Conservation (phyloP, 176 grass and related monocot genomes). For the Eleusine coracana region DNA sequence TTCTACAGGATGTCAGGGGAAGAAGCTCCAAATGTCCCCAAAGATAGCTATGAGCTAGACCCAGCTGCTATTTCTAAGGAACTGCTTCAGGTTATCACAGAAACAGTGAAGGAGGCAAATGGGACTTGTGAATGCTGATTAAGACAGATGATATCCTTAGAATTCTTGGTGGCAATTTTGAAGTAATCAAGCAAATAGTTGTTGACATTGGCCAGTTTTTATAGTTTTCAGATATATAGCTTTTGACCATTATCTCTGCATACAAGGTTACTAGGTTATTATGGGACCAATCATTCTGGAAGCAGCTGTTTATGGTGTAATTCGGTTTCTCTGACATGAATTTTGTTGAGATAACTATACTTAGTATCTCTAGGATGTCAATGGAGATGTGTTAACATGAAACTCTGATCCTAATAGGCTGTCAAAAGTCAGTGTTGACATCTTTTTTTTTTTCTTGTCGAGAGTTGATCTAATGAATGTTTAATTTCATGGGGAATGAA, state of each 20-base stretch:
- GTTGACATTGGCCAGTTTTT: constrained; percentile 29
- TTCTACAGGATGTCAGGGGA: constrained; percentile 61
- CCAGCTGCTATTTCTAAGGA: constrained; percentile 68
- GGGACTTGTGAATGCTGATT: constrained; percentile 37
- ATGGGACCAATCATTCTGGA: constrained; percentile 34
- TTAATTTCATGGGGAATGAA: constrained; percentile 10
- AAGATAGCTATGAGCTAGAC: constrained; percentile 68
- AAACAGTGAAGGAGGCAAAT: constrained; percentile 21
- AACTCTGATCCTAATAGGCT: constrained; percentile 12
- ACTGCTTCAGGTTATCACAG: constrained; percentile 53
- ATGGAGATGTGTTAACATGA: constrained; percentile 11
- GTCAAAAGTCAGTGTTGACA: constrained; percentile 18
- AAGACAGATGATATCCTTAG: constrained; percentile 20
- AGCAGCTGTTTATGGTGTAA: constrained; percentile 35
- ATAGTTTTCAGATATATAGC: constrained; percentile 25
- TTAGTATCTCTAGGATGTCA: constrained; percentile 23
- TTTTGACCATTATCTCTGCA: constrained; percentile 44
- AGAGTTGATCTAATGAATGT: neutral
- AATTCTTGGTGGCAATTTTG: constrained; percentile 39
- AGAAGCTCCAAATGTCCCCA: constrained; percentile 62
- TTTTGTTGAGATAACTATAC: constrained; percentile 39
- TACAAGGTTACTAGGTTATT: constrained; percentile 19
- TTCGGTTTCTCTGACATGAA: constrained; percentile 27
- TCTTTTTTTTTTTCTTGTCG: neutral
- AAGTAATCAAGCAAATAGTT: constrained; percentile 36